phyloP scores from a whole-genome alignment of 2,329 filamentous ascomycete species.

The Verticillium longisporum region DNA sequence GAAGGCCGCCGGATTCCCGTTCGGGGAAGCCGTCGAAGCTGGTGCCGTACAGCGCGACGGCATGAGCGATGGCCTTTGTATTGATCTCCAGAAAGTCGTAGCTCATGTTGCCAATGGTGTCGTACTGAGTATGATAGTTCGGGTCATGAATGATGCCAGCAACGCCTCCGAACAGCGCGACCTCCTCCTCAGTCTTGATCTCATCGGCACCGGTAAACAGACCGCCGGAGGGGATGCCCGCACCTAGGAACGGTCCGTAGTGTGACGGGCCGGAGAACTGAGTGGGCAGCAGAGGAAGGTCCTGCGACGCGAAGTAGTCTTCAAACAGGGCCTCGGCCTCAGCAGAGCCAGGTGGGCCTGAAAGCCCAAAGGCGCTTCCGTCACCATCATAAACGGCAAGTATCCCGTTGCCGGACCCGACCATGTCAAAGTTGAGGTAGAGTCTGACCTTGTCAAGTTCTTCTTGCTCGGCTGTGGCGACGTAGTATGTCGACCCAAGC shows the following conservation, averaged over 20 bases:
- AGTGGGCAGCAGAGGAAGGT: constrained; percentile 36
- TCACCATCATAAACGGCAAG: constrained; percentile 37
- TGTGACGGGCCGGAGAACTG: constrained; percentile 52
- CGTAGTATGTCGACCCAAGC: constrained; percentile 52
- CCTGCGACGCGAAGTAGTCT: constrained; percentile 34
- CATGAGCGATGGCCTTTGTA: constrained; percentile 46
- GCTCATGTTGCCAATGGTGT: constrained; percentile 47
- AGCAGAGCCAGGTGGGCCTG: constrained; percentile 44
- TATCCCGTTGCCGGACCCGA: constrained; percentile 14
- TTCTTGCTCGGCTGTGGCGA: constrained; percentile 34
- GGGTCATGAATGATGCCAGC: constrained; percentile 46
- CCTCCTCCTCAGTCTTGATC: constrained; percentile 48
- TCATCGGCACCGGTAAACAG: constrained; percentile 54
- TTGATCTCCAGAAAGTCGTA: constrained; percentile 46
- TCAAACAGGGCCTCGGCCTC: constrained; percentile 44
- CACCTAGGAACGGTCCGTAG: constrained; percentile 51
- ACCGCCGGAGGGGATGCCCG: constrained; percentile 48
- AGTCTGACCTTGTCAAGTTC: constrained; percentile 47
- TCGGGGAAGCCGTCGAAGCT: constrained; percentile 1
- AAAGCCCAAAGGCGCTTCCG: constrained; percentile 41
- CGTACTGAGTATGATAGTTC: constrained; percentile 48
- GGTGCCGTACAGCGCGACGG: constrained; percentile 41
- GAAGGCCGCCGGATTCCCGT: neutral
- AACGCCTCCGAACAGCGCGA: constrained; percentile 43
- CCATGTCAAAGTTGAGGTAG: constrained; percentile 16